Conservation (phyloP, 2,329 filamentous ascomycete species). For the Emmonsia crescens region DNA sequence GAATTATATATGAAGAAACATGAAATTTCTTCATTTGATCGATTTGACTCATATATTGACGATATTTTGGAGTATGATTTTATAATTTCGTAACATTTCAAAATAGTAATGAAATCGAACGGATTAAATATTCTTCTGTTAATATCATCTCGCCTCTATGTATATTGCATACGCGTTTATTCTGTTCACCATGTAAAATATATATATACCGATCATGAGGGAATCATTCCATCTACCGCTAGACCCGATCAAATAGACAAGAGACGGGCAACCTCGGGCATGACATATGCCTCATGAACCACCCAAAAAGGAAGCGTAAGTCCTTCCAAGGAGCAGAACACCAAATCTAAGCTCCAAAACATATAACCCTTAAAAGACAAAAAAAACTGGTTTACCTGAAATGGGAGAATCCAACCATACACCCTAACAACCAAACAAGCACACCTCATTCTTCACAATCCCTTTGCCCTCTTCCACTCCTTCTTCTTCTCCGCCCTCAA, state of each 20-base stretch:
- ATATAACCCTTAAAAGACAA: neutral
- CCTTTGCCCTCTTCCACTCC: slow-evolving; percentile 35
- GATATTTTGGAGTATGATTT: no score
- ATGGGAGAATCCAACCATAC: neutral
- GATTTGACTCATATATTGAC: neutral
- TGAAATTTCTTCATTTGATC: neutral
- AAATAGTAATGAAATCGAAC: neutral
- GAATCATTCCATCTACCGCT: neutral
- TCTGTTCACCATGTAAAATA: neutral
- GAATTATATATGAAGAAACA: neutral
- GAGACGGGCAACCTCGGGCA: neutral
- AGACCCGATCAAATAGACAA: neutral
- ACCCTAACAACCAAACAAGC: neutral
- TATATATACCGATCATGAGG: neutral
- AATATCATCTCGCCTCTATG: neutral
- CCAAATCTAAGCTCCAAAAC: neutral
- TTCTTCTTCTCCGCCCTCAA: slow-evolving; percentile 46
- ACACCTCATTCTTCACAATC: neutral
- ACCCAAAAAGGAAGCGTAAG: neutral
- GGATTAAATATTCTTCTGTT: neutral
- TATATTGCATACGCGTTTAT: neutral
- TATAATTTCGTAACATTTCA: no score
- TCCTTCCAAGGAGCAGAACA: neutral
- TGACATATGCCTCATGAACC: neutral
- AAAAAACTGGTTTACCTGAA: neutral